Percentiles rank a stretch among this genome's conserved stretches.
Conservation (phyloP, 352 stramenopile species). For the Pythium phragmitis region DNA sequence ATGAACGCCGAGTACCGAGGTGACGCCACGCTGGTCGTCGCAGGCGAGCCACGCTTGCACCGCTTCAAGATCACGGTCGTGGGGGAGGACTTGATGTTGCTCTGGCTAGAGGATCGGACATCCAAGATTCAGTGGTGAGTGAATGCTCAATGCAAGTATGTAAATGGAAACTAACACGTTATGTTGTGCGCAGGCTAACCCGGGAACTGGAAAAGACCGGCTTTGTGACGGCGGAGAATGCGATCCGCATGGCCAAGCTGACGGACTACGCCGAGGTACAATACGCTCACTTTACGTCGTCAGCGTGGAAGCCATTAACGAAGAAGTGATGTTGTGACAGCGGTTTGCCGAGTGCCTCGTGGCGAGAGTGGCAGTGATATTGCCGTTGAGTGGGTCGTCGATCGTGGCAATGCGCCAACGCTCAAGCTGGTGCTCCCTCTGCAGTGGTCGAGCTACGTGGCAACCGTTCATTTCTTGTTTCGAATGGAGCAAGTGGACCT, state of each 20-base stretch:
- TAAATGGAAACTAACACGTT: not conserved
- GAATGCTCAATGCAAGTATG: not conserved
- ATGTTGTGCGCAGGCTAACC: not conserved
- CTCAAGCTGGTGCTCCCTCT: slow-evolving; percentile 5
- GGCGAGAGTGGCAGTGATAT: not conserved
- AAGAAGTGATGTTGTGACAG: not conserved
- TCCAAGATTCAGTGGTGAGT: slow-evolving; percentile 12
- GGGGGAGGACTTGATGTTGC: not conserved
- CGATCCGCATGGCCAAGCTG: slow-evolving; percentile 7
- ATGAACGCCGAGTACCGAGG: slow-evolving; percentile 8
- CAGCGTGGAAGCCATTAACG: not conserved
- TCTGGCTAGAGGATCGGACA: slow-evolving; percentile 2
- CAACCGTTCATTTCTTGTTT: slow-evolving; percentile 7
- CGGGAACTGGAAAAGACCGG: not conserved
- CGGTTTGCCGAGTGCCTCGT: slow-evolving; percentile 4
- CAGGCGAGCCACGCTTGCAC: slow-evolving; percentile 1
- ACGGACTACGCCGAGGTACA: slow-evolving; percentile 8
- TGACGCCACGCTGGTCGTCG: not conserved
- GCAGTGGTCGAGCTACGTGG: slow-evolving; percentile 9
- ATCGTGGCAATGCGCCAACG: not conserved
- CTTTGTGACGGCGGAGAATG: slow-evolving; percentile 16
- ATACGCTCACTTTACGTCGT: not conserved
- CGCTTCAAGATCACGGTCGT: slow-evolving; percentile 6
- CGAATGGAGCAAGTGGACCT: slow-evolving; percentile 5
- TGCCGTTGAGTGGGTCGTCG: slow-evolving; percentile 1